A percentile compares a stretch with the other conserved stretches of the same genome.
phyloP scores from a whole-genome alignment of 495 filamentous ascomycete genomes.

The Podospora appendiculata region DNA sequence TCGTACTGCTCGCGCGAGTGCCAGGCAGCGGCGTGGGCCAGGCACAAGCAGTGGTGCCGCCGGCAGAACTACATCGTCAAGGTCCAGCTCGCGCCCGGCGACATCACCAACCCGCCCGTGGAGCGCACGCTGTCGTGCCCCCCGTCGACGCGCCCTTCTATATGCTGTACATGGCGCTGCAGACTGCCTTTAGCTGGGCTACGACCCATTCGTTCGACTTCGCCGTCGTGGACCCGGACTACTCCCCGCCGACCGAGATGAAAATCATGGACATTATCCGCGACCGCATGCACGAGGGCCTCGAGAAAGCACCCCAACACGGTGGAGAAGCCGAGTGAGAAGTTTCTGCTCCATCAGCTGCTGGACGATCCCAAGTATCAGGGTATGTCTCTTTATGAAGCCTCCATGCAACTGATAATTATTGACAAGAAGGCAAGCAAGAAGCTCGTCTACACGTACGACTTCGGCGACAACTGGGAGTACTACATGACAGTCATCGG shows the following conservation, averaged over 20 bases:
- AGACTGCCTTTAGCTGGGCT: conserved; percentile 26
- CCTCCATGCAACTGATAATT: neutral
- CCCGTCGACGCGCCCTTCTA: conserved; percentile 20
- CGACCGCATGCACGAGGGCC: conserved; percentile 7
- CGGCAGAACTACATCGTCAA: conserved; percentile 19
- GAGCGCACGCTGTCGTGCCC: conserved; percentile 28
- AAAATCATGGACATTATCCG: neutral
- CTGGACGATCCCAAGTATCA: conserved; percentile 14
- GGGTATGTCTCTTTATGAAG: neutral
- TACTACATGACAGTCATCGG: conserved; percentile 15
- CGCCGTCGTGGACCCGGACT: conserved; percentile 10
- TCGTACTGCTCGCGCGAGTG: no score
- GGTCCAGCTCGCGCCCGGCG: conserved; percentile 12
- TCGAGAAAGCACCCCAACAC: conserved; percentile 10
- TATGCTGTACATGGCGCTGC: conserved; percentile 22
- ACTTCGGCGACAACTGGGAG: conserved; percentile 27
- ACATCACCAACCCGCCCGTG: conserved; percentile 20
- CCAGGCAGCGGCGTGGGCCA: conserved; percentile 3
- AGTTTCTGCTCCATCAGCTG: conserved; percentile 9
- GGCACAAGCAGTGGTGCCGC: conserved; percentile 11
- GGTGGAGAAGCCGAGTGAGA: conserved; percentile 11
- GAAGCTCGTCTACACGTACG: conserved; percentile 17
- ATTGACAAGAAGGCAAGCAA: neutral
- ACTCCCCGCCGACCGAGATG: neutral
- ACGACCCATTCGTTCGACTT: conserved; percentile 17